Conservation (phyloP, 148 eudicot genomes). For the Chenopodium suecicum region DNA sequence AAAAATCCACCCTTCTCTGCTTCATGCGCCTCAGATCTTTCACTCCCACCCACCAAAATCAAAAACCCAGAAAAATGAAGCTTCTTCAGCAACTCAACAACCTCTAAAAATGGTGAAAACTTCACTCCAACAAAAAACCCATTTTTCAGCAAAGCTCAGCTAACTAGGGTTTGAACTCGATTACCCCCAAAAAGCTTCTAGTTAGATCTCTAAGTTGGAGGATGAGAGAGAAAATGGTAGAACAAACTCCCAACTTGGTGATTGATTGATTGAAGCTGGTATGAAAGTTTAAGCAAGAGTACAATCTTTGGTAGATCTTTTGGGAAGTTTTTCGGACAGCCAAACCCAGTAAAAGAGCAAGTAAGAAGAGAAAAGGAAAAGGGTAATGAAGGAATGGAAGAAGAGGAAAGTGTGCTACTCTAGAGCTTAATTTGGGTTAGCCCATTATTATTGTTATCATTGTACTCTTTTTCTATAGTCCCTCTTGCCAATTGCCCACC, state of each 20-base stretch:
- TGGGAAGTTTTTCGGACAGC: conserved; percentile 1
- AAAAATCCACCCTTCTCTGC: conserved; percentile 33
- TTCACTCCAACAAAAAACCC: neutral
- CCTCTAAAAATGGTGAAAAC: neutral
- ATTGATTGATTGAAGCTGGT: conserved; percentile 23
- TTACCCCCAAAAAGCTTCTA: neutral
- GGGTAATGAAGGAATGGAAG: neutral
- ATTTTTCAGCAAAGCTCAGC: conserved; percentile 6
- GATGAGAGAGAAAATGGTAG: conserved; percentile 2
- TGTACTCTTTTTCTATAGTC: too few relatives aligned
- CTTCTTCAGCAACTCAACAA: neutral
- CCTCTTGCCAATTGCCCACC: too few relatives aligned
- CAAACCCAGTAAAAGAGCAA: neutral
- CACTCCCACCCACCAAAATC: conserved; percentile 12
- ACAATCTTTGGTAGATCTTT: conserved; percentile 8
- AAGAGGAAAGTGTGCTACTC: neutral
- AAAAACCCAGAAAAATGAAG: neutral
- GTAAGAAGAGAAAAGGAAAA: neutral
- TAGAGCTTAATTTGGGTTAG: too few relatives aligned
- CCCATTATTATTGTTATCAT: too few relatives aligned
- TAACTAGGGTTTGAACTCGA: conserved; percentile 24
- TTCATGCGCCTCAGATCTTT: conserved; percentile 42
- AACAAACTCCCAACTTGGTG: conserved; percentile 3
- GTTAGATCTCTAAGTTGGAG: conserved; percentile 21
- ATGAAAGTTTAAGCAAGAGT: conserved; percentile 1